Base-by-base conservation (phyloP, 176 grass and related monocot genomes). In the Tillandsia fasciculata region DNA sequence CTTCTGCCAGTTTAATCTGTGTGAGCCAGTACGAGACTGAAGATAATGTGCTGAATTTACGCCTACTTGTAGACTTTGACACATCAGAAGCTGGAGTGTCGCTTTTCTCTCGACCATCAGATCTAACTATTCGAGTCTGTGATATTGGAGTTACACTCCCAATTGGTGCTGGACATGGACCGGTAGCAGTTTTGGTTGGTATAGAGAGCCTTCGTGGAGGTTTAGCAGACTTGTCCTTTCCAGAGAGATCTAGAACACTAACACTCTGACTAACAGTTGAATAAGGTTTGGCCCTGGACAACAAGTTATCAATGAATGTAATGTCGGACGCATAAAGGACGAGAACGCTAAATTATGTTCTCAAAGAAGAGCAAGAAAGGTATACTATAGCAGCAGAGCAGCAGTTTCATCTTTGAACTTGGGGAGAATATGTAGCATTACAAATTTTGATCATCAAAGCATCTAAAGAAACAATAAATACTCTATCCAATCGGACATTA, bases 21-120 rank as follows among this genome's bases (percentile, higher is more conserved):
- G 95, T 80, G 74, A 88, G 81, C 90, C 95, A 99, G 71, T 99
- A 99, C 0, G 95, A 99, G 63, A 82, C 81, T 3, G 95, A 99
- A 51, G 90, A 94, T 20, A 99, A 65, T 0, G 83, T 85, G 58
- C 80, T 90, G 78, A 94, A 99, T 66, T 87, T 90, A 59, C 77
- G 84, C 77, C 95, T 90, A 53, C 50, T 17, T 65, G 63, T n/a
- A 9, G 87, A 94, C 68, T 79, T 85, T 75, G 88, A 96, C 12
- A 70, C 64, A 66, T 94, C 87, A 48, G 87, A 94, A 52, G 75
- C 28, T 0, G 95, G 90, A 69, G 95, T 99, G 71, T 82, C 87
- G 51, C 64, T 63, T 61, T 81, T 99, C 20, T 77, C 74, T 26
- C 69, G 70, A 11, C 12, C 53, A 26, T 70, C 75, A 0, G 79